phyloP scores from a whole-genome alignment of 768 basidiomycete genomes.

The Russula brevipes region DNA sequence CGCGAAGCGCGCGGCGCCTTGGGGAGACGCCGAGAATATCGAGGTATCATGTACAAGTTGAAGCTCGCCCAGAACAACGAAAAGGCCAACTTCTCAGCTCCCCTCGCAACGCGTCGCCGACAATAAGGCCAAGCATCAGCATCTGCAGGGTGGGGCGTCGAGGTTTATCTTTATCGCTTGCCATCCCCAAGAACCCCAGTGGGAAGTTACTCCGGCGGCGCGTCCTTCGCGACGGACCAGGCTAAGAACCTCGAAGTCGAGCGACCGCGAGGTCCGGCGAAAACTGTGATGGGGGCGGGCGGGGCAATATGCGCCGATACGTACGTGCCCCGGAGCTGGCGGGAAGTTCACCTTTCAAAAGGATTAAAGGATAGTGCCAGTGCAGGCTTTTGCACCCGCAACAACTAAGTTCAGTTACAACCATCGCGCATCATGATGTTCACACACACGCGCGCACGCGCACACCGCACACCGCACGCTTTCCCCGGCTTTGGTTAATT shows the following conservation, averaged over 20 bases:
- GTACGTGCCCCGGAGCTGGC: too few species aligned
- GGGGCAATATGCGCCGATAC: too few species aligned
- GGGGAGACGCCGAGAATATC: slow-evolving; percentile 34
- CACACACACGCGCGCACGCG: too few species aligned
- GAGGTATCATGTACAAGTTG: slow-evolving; percentile 44
- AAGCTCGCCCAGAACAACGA: neutral
- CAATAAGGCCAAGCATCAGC: slow-evolving; percentile 36
- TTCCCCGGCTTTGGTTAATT: too few species aligned
- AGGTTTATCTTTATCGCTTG: slow-evolving; percentile 32
- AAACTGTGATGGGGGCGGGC: neutral
- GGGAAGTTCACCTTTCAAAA: neutral
- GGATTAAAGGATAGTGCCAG: neutral
- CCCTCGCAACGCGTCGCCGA: slow-evolving; percentile 31
- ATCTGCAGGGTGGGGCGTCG: slow-evolving; percentile 35
- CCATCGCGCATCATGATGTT: too few species aligned
- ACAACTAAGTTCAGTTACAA: too few species aligned
- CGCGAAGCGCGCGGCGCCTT: slow-evolving; percentile 34
- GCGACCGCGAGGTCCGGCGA: neutral
- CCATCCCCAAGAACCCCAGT: slow-evolving; percentile 34
- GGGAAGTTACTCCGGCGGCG: slow-evolving; percentile 32
- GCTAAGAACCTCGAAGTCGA: slow-evolving; percentile 26
- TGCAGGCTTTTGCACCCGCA: too few species aligned
- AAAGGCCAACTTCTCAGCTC: neutral
- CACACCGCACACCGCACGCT: too few species aligned
- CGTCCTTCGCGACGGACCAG: slow-evolving; percentile 29